A percentile compares a stretch with the other conserved stretches of the same genome.
Evolutionary conservation across 176 grass and related monocot species (phyloP).

Genomic region (Eremochloa ophiuroides): DNA sequence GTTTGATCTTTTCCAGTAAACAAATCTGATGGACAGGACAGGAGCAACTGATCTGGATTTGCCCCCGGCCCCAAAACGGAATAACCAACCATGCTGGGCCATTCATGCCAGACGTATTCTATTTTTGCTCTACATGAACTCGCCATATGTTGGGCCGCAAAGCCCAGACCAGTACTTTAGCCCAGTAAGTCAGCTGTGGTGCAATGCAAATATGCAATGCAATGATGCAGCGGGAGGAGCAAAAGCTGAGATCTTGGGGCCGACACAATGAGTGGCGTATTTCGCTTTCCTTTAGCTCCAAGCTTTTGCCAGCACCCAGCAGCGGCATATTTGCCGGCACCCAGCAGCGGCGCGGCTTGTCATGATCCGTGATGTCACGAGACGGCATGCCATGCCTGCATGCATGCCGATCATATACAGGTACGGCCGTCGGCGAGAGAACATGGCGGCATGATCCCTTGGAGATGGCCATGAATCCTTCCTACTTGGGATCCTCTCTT

Average conservation of each 20-base stretch:
- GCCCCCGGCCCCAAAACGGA: no score
- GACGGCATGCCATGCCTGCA: background rate
- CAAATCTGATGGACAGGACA: no score
- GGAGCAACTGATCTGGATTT: no score
- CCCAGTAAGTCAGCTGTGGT: no score
- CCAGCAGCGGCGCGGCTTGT: background rate
- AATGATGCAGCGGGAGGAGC: background rate
- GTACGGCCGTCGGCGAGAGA: background rate
- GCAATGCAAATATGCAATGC: no score
- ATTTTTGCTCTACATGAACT: no score
- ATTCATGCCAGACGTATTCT: no score
- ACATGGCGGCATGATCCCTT: conserved; percentile 36
- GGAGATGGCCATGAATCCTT: conserved; percentile 3
- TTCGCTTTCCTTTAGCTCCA: conserved; percentile 35
- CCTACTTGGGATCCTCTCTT: background rate
- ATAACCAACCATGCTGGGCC: no score
- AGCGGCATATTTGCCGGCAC: conserved; percentile 6
- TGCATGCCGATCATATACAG: background rate
- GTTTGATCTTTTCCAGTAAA: no score
- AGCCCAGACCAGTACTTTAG: no score
- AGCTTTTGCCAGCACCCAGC: conserved; percentile 53
- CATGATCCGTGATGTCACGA: conserved; percentile 35
- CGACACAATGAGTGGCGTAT: conserved; percentile 41
- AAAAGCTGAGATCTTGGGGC: conserved; percentile 33
- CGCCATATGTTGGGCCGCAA: no score